phyloP scores from a whole-genome alignment of 2,329 filamentous ascomycete genomes.

The Hirsutella thompsonii region DNA sequence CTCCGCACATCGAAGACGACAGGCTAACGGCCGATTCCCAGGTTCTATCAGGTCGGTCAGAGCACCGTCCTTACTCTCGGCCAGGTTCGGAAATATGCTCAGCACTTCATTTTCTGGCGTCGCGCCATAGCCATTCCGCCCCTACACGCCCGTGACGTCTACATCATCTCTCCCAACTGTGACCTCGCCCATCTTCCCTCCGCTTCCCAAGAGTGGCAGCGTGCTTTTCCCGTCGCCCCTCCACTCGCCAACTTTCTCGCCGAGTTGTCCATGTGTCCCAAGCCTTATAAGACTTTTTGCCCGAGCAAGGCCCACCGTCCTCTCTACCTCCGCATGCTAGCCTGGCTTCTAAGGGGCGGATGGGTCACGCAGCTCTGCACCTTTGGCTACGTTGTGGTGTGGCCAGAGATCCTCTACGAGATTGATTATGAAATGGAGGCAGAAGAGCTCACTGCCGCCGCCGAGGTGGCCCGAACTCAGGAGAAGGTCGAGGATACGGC shows the following conservation, averaged over 20 bases:
- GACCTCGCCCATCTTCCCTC: constrained; percentile 58
- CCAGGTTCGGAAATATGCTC: constrained; percentile 77
- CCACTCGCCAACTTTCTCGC: constrained; percentile 79
- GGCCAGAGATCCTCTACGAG: constrained; percentile 69
- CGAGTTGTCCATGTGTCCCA: constrained; percentile 64
- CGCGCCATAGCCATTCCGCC: constrained; percentile 85
- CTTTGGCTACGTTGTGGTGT: constrained; percentile 79
- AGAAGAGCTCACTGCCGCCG: constrained; percentile 41
- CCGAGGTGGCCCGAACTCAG: constrained; percentile 8
- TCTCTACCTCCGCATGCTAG: constrained; percentile 80
- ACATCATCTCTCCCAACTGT: constrained; percentile 84
- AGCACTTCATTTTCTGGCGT: constrained; percentile 93
- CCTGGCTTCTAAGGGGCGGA: constrained; percentile 82
- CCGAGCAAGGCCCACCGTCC: constrained; percentile 80
- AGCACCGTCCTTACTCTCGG: constrained; percentile 60
- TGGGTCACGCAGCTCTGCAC: constrained; percentile 92
- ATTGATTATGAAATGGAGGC: constrained; percentile 60
- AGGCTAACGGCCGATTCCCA: constrained; percentile 9
- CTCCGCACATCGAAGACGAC: too few species aligned
- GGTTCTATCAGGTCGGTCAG: constrained; percentile 56
- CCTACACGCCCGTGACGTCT: constrained; percentile 77
- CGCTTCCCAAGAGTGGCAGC: constrained; percentile 60
- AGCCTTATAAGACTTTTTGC: constrained; percentile 71
- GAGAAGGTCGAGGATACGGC: constrained; percentile 1
- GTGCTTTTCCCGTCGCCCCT: constrained; percentile 71